Percentiles rank a stretch among this genome's conserved stretches.
These are phyloP conservation scores for Pichia sp. DNA, from an alignment of 1,139 yeast species.

Conservation along the genomic window DNA sequence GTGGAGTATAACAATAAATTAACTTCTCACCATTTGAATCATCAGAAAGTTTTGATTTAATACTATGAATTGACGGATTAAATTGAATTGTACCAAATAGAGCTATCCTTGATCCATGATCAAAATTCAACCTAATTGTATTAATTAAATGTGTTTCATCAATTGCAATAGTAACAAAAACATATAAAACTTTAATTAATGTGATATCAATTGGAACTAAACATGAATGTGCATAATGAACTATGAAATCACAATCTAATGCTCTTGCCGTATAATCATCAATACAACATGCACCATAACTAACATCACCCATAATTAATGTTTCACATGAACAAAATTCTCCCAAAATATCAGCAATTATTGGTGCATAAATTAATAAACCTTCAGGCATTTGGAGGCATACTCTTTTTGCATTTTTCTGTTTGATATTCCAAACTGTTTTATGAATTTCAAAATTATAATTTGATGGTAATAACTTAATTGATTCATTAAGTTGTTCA, in stretches of 20 bases:
- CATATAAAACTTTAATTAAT: constrained; percentile 78
- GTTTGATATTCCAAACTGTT: constrained; percentile 86
- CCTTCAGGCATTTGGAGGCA: constrained; percentile 99
- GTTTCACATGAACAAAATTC: constrained; percentile 87
- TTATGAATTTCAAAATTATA: constrained; percentile 95
- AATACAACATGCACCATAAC: constrained; percentile 97
- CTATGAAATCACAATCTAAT: constrained; percentile 85
- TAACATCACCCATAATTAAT: constrained; percentile 96
- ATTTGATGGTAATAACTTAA: constrained; percentile 74
- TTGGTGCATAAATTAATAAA: constrained; percentile 73
- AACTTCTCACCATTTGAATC: constrained; percentile 40
- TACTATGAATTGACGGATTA: constrained; percentile 85
- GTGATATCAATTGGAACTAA: constrained; percentile 93
- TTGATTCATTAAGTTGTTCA: constrained; percentile 72
- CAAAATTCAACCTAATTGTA: constrained; percentile 68
- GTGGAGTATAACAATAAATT: constrained; percentile 74
- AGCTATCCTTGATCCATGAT: constrained; percentile 56
- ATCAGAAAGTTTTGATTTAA: constrained; percentile 51
- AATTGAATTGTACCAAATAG: constrained; percentile 94
- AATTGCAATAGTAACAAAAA: constrained; percentile 90
- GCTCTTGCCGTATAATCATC: constrained; percentile 95
- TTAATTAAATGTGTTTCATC: constrained; percentile 76
- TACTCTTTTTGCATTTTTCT: constrained; percentile 65
- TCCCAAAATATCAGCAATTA: constrained; percentile 83
- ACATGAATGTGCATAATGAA: constrained; percentile 97